Evolutionary conservation across 2,329 filamentous ascomycete species (phyloP).

Genomic region (Botrytis medusae): DNA sequence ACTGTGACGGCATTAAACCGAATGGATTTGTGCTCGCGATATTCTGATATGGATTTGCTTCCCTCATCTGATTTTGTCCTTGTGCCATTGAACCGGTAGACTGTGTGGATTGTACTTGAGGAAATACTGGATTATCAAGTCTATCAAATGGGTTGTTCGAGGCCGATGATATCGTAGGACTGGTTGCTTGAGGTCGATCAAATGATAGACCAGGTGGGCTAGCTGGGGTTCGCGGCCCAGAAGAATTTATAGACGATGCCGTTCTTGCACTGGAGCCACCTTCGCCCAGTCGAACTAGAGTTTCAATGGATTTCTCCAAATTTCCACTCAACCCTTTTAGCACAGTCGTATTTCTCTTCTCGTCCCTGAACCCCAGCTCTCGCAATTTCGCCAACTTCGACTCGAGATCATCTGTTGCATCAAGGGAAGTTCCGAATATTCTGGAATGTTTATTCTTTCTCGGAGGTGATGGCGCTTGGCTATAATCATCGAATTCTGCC

Average conservation of each 20-base stretch:
- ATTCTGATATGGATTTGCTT: constrained; percentile 37
- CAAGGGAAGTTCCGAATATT: constrained; percentile 68
- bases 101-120: constrained; percentile 64
- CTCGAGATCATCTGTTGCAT: constrained; percentile 60
- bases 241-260: constrained; percentile 47
- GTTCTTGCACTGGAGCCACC: constrained; percentile 44
- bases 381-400: constrained; percentile 73
- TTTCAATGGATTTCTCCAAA: constrained; percentile 81
- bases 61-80: constrained; percentile 44
- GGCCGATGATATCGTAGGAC: constrained; percentile 45
- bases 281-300: constrained; percentile 79
- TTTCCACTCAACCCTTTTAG: constrained; percentile 83
- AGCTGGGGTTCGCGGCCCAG: constrained; percentile 51
- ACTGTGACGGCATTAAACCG: constrained; percentile 47
- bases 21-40: constrained; percentile 64
- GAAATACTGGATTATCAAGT: constrained; percentile 44
- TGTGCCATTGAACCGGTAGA: constrained; percentile 62
- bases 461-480: constrained; percentile 34
- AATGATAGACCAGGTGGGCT: constrained; percentile 36
- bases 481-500: constrained; percentile 26
- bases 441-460: constrained; percentile 58
- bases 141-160: constrained; percentile 63
- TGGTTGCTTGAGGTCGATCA: constrained; percentile 29
- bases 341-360: constrained; percentile 75
- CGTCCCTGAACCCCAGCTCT: constrained; percentile 91